Evolutionary conservation across 805 yeast genomes (phyloP).

Genomic region (Isabelozyma gotoi): DNA sequence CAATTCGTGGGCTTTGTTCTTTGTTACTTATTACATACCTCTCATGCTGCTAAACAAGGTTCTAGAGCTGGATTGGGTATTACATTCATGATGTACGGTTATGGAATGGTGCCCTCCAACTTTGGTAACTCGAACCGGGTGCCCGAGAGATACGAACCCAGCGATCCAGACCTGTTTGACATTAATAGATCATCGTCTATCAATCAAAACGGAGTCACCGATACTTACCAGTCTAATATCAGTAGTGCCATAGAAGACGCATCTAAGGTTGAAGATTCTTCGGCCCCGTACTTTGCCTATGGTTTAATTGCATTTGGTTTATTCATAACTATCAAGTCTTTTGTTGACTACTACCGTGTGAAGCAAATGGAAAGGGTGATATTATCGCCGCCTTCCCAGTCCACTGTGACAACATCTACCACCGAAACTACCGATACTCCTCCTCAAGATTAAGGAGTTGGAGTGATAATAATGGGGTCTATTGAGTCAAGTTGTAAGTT

Average conservation of each 20-base stretch:
- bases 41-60: slow-evolving; percentile 97
- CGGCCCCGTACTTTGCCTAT: slow-evolving; percentile 57
- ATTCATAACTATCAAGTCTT: slow-evolving; percentile 61
- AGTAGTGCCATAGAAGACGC: slow-evolving; percentile 6
- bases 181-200: slow-evolving; percentile 26
- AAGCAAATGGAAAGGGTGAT: slow-evolving; percentile 71
- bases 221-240: slow-evolving; percentile 28
- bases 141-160: slow-evolving; percentile 33
- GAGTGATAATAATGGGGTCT: too few relatives aligned
- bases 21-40: slow-evolving; percentile 88
- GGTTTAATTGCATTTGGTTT: slow-evolving; percentile 67
- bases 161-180: slow-evolving; percentile 33
- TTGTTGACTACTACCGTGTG: slow-evolving; percentile 74
- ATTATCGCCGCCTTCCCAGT: slow-evolving; percentile 40
- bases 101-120: slow-evolving; percentile 37
- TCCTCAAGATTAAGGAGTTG: background rate
- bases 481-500: too few relatives aligned
- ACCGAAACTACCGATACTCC: slow-evolving; percentile 1
- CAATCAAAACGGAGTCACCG: slow-evolving; percentile 22
- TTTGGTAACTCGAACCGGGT: slow-evolving; percentile 35
- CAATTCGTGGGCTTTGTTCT: slow-evolving; percentile 91
- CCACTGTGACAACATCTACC: slow-evolving; percentile 10
- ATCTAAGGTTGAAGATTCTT: slow-evolving; percentile 5
- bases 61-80: slow-evolving; percentile 89
- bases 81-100: slow-evolving; percentile 71